Base-by-base conservation (phyloP, 306 rosid genomes). In the Sindora glabra region DNA sequence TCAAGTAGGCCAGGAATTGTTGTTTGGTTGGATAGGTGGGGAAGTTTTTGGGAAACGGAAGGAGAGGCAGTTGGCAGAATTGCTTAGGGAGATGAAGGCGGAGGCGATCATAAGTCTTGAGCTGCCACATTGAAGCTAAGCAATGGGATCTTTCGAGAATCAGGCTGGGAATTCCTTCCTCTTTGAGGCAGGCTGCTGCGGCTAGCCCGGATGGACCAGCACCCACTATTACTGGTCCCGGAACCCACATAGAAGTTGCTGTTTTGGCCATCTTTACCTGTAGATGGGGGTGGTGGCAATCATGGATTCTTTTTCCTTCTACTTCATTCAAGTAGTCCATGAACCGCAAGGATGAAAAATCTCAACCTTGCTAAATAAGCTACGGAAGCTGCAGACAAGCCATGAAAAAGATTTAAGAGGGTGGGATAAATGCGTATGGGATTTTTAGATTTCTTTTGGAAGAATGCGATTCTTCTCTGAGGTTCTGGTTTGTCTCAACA, bases 191-290 rank as follows among this genome's bases (percentile, higher is more conserved):
- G 19, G 99, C 97, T 0, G 97, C 95, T 10, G 70, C 81, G 5
- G 99, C 99, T 59, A 94, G 49, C 7, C 99, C 99, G 0, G 99
- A 89, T 6, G 99, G 99, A 17, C 99, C 99, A 57, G 94, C 99
- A 5, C 99, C 99, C 5, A 94, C 91, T 41, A 94, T 84, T 21
- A 94, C 69, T 14, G 97, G 86, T 47, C 91, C 97, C 10, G 5
- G 62, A 15, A 80, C 71, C 59, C 23, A 69, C 62, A 56, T 68
- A 13, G 64, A 45, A 16, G 22, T 67, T 26, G 18, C 48, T 25
- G 56, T 45, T 37, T 37, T 52, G 6, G 32, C 75, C 74, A 51
- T 54, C 65, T 54, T 73, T 38, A 39, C 29, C 27, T 41, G 15
- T 25, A n/a, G n/a, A n/a, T n/a, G n/a, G n/a, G n/a, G n/a, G n/a